These are phyloP conservation scores for Thelonectria discophora DNA, from an alignment of 2,329 filamentous ascomycete genomes.

Conservation along the genomic window DNA sequence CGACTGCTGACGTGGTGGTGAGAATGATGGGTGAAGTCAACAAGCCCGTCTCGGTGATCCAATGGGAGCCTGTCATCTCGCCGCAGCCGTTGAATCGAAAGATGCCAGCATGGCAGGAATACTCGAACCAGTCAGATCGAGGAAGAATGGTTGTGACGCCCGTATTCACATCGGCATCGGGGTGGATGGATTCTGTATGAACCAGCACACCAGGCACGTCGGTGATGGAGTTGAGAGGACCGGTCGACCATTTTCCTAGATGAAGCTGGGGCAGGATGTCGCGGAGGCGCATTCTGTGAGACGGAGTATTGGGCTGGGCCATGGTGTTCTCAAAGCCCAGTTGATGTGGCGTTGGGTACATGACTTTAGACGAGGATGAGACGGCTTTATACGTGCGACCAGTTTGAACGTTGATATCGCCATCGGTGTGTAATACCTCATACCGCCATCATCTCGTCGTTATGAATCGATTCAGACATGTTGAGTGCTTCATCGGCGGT, in stretches of 20 bases:
- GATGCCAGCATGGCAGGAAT: slow-evolving; percentile 57
- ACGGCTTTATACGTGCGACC: neutral
- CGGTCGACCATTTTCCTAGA: slow-evolving; percentile 55
- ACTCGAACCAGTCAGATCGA: slow-evolving; percentile 53
- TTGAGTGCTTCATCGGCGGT: neutral
- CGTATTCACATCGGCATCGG: slow-evolving; percentile 53
- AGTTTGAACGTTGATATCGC: neutral
- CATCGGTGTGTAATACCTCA: too few relatives aligned
- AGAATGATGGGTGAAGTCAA: slow-evolving; percentile 67
- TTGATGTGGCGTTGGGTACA: neutral
- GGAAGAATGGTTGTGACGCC: slow-evolving; percentile 60
- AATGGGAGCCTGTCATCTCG: slow-evolving; percentile 69
- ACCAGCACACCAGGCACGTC: slow-evolving; percentile 60
- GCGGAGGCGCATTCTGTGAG: slow-evolving; percentile 45
- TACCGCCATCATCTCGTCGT: too few relatives aligned
- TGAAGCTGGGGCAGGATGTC: slow-evolving; percentile 55
- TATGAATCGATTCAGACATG: neutral
- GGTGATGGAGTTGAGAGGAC: slow-evolving; percentile 59
- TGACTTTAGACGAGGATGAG: neutral
- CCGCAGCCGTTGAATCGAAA: slow-evolving; percentile 72
- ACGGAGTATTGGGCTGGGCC: neutral
- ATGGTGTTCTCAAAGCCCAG: neutral
- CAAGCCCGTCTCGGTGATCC: slow-evolving; percentile 69
- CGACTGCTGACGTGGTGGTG: slow-evolving; percentile 66
- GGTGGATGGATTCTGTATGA: slow-evolving; percentile 54